A percentile compares a stretch with the other conserved stretches of the same genome.
These are phyloP conservation scores for Parmelia sp. DNA, from an alignment of 495 filamentous ascomycete species.

Conservation along the genomic window DNA sequence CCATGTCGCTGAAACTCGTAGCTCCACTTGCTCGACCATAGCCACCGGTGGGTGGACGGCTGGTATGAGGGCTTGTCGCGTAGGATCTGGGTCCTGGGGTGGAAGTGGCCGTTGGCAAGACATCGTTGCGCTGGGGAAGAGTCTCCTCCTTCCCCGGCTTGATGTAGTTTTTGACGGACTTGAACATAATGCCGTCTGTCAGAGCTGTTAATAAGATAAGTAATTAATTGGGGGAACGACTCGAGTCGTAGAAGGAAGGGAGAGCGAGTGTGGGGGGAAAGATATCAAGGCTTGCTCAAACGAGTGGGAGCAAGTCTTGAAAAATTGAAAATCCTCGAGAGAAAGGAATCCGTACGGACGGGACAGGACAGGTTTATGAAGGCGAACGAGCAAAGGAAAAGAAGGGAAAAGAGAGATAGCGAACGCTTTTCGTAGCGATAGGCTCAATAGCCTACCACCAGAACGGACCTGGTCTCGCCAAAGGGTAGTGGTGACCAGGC, in stretches of 20 bases:
- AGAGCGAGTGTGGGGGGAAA: slow-evolving; percentile 1
- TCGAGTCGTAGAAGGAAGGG: background rate
- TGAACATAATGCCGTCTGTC: slow-evolving; percentile 12
- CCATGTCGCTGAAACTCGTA: slow-evolving; percentile 3
- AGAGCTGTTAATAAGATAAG: background rate
- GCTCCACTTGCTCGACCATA: slow-evolving; percentile 4
- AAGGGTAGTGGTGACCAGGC: background rate
- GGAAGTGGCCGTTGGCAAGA: slow-evolving; percentile 8
- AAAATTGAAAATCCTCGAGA: background rate
- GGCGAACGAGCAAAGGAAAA: background rate
- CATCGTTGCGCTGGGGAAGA: background rate
- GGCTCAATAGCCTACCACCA: background rate
- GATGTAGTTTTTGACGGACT: slow-evolving; percentile 24
- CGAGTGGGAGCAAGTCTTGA: slow-evolving; percentile 4
- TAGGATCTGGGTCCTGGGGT: slow-evolving; percentile 8
- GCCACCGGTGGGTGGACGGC: slow-evolving; percentile 3
- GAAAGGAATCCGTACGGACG: background rate
- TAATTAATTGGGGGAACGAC: background rate
- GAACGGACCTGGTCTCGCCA: background rate
- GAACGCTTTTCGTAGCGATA: background rate
- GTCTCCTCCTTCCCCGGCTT: slow-evolving; percentile 15
- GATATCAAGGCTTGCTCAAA: slow-evolving; percentile 1
- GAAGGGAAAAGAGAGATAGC: background rate
- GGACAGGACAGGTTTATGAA: background rate
- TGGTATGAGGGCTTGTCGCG: background rate